Conservation (phyloP, 2,329 filamentous ascomycete genomes). For the Eurotiales sp. region DNA sequence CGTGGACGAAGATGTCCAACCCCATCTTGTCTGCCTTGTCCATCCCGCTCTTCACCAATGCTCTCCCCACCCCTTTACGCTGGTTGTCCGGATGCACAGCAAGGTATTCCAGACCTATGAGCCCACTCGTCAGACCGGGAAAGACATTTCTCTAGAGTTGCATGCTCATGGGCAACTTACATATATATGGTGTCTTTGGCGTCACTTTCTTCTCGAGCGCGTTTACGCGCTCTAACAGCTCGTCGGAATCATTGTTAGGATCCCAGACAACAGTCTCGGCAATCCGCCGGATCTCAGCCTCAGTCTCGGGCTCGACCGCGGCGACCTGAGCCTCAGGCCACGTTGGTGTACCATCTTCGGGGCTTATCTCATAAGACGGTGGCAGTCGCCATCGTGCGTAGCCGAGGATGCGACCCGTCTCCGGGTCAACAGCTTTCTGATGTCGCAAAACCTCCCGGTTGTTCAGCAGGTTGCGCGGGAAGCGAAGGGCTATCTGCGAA, state of each 20-base stretch:
- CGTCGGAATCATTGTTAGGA: too few relatives aligned
- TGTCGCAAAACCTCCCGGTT: not conserved
- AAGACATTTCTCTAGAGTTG: too few relatives aligned
- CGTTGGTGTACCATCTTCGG: not conserved
- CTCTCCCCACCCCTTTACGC: not conserved
- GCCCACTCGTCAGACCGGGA: too few relatives aligned
- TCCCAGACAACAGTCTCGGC: too few relatives aligned
- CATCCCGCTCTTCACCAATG: not conserved
- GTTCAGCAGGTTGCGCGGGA: not conserved
- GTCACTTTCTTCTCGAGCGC: too few relatives aligned
- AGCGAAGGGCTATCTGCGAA: not conserved
- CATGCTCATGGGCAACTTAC: not conserved
- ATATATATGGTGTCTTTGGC: not conserved
- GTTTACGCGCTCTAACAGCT: too few relatives aligned
- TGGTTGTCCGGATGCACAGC: constrained; percentile 1
- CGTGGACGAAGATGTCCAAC: not conserved
- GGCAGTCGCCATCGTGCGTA: constrained; percentile 1
- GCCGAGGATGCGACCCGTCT: not conserved
- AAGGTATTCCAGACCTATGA: not conserved
- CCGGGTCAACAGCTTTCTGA: not conserved
- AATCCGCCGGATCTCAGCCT: too few relatives aligned
- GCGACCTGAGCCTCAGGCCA: not conserved
- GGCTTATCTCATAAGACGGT: not conserved
- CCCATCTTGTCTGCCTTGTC: not conserved
- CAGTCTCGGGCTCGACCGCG: too few relatives aligned